Evolutionary conservation across 176 grass and related monocot species (phyloP).

Genomic region (Elaeis guineensis): DNA sequence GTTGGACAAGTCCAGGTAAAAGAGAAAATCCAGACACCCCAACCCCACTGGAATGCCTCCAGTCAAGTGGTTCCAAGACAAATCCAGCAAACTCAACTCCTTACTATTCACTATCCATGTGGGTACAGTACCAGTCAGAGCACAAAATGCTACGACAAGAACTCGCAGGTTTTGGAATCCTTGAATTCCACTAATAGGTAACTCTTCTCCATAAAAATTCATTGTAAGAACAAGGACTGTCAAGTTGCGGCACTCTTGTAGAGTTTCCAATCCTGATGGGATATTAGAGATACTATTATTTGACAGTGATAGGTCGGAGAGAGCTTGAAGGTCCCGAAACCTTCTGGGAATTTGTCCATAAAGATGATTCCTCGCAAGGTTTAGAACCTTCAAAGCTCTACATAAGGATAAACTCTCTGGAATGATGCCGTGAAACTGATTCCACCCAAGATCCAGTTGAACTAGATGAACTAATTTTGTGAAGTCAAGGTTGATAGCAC

Average conservation of each 20-base stretch:
- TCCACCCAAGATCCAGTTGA: not conserved
- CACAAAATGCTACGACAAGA: not conserved
- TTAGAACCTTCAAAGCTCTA: not conserved
- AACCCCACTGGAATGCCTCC: not conserved
- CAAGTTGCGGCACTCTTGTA: not conserved
- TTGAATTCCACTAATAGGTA: not conserved
- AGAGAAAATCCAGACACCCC: not conserved
- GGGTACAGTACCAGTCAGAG: not conserved
- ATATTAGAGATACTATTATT: not conserved
- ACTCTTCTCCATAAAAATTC: slow-evolving; percentile 2
- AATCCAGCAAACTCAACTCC: not conserved
- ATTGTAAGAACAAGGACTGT: not conserved
- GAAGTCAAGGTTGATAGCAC: not conserved
- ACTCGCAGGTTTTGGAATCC: not conserved
- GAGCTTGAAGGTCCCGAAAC: not conserved
- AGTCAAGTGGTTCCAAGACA: not conserved
- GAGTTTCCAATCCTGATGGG: not conserved
- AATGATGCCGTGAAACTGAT: not conserved
- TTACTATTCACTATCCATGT: not conserved
- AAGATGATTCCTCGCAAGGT: not conserved
- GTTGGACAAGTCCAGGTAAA: not conserved
- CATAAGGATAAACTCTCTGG: not conserved
- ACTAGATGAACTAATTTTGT: not conserved
- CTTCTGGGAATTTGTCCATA: not conserved
- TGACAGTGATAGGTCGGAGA: not conserved